Base-by-base conservation (phyloP, 164 flowering plant species). In the Tinospora cordifolia region DNA sequence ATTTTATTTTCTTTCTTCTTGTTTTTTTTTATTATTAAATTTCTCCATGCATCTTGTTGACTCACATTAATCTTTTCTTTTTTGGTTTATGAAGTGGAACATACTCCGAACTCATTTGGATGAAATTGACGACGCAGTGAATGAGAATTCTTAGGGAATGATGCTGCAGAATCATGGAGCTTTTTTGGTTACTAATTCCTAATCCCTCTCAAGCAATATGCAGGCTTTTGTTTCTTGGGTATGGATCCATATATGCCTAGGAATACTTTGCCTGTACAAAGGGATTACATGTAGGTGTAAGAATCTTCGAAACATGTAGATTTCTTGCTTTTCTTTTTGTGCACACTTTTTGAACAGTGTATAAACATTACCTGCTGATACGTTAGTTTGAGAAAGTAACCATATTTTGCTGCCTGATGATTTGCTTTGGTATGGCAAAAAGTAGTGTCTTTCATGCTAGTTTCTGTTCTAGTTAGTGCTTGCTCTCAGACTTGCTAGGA, bases 101-200 rank as follows among this genome's bases (percentile, higher is more conserved):
- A 57, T 75, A 9, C 72, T 79, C 34, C 72, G 72, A 27, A 70
- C 75, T 67, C 81, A 79, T 73, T 73, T 63, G 38, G 76, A 64
- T n/a, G 74, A 75, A 70, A 75, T 79, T 63, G 88, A 87, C 83
- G 69, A 80, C 77, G 88, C 81, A 8, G 82, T 86, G 62, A 74
- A 74, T 63, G 86, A 76, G 63, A 75, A 69, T 69, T 62, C 75
- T 9, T 84, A 81, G 77, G 67, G 13, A 21, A 19, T 67, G 25
- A 51, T 22, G 3, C 34, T 47, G 54, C 3, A 47, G 15, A 27
- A 3, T 25, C 41, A 15, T 11, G 12, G 15, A 47, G 12, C 54
- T 11, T 47, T 47, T 47, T 47, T 11, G 54, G 12, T 47, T 47
- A 47, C 54, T 47, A 47, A 47, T 3, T 11, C 54, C 1, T 11